These are phyloP conservation scores for Fusarium miscanthi DNA, from an alignment of 2,329 filamentous ascomycete species.

Conservation along the genomic window DNA sequence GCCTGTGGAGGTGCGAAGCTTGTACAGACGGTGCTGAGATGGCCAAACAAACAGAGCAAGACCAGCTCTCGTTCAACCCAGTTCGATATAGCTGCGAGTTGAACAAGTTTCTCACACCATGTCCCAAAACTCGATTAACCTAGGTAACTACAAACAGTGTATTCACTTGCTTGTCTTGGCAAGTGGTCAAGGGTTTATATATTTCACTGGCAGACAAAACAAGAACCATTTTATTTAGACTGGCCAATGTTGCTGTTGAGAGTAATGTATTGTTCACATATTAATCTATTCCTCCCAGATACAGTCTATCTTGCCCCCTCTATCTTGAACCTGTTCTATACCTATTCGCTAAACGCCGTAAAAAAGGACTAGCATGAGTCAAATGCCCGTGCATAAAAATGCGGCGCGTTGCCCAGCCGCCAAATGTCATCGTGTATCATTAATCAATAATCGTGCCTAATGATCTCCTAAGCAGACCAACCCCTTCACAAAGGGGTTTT, in stretches of 20 bases:
- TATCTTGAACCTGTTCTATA: conserved; percentile 9
- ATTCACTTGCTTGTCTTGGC: background rate
- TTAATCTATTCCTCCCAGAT: conserved; percentile 10
- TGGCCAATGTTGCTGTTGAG: background rate
- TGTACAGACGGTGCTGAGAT: background rate
- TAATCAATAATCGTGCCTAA: conserved; percentile 14
- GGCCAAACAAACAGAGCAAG: background rate
- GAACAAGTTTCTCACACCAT: background rate
- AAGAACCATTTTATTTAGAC: background rate
- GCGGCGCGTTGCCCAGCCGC: conserved; percentile 4
- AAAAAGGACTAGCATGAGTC: conserved; percentile 25
- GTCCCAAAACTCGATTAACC: background rate
- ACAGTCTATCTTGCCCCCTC: conserved; percentile 6
- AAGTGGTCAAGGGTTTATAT: background rate
- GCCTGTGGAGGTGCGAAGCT: background rate
- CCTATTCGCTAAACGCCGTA: conserved; percentile 9
- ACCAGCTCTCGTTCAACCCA: background rate
- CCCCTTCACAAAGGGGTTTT: background rate
- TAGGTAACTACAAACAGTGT: background rate
- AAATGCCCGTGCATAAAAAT: conserved; percentile 7
- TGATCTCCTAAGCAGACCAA: background rate
- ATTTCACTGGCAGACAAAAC: background rate
- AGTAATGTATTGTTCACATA: background rate
- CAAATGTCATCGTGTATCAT: conserved; percentile 23
- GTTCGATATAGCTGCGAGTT: background rate